Percentiles rank a stretch among this genome's conserved stretches.
Evolutionary conservation across 176 grass and related monocot species (phyloP).

Genomic region (Oryza glaberrima): DNA sequence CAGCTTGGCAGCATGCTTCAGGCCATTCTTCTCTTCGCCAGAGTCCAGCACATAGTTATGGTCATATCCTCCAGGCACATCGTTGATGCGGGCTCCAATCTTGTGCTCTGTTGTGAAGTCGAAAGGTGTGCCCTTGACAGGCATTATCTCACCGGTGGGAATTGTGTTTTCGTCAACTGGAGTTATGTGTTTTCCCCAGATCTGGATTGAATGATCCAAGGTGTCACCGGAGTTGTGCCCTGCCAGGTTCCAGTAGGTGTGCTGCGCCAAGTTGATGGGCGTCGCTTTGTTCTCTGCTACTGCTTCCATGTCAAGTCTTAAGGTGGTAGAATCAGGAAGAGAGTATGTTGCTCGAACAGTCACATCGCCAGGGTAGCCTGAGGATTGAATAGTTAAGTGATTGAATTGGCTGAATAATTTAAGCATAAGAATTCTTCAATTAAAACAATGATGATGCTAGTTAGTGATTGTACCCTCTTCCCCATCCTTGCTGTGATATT

Average conservation of each 20-base stretch:
- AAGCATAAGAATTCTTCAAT: conserved; percentile 4
- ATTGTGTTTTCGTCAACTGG: conserved; percentile 69
- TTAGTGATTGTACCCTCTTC: conserved; percentile 69
- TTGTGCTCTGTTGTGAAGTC: conserved; percentile 63
- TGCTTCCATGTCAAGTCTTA: conserved; percentile 90
- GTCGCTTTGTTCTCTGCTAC: conserved; percentile 65
- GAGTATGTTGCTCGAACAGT: conserved; percentile 64
- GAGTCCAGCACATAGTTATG: conserved; percentile 71
- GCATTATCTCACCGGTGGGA: conserved; percentile 75
- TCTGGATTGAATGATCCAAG: conserved; percentile 70
- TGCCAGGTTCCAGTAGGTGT: conserved; percentile 98
- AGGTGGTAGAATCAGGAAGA: conserved; percentile 53
- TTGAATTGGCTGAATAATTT: neutral
- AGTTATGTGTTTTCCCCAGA: conserved; percentile 71
- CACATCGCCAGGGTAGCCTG: conserved; percentile 87
- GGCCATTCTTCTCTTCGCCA: conserved; percentile 64
- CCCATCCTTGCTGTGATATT: conserved; percentile 78
- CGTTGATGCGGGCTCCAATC: conserved; percentile 58
- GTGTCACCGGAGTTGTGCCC: conserved; percentile 76
- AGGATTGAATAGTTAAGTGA: conserved; percentile 3
- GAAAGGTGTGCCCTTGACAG: conserved; percentile 61
- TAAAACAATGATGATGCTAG: conserved; percentile 6
- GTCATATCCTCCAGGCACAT: conserved; percentile 64
- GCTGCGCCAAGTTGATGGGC: conserved; percentile 76
- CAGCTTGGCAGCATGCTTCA: conserved; percentile 73